phyloP scores from a whole-genome alignment of 495 filamentous ascomycete species.

The Penicillium pancosmium region DNA sequence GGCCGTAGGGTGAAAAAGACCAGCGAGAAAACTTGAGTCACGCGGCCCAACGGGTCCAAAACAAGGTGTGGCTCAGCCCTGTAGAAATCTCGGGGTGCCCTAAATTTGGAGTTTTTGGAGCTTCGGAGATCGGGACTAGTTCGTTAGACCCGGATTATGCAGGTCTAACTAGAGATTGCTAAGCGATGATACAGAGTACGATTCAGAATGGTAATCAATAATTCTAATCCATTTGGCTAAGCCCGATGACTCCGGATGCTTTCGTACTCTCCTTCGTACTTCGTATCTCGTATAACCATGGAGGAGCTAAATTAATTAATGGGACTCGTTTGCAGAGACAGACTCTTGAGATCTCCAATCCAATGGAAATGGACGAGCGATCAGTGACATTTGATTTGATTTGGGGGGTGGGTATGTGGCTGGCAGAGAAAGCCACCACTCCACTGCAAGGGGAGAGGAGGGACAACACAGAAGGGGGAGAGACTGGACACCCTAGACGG shows the following conservation, averaged over 20 bases:
- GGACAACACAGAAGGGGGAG: not conserved
- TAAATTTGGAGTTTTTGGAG: conserved; percentile 19
- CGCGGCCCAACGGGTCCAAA: conserved; percentile 13
- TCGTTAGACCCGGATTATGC: conserved; percentile 4
- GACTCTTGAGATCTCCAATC: not conserved
- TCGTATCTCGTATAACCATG: not conserved
- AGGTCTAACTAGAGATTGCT: not conserved
- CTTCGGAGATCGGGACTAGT: conserved; percentile 11
- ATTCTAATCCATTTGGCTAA: not conserved
- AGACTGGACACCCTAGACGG: not conserved
- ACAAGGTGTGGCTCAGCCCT: conserved; percentile 34
- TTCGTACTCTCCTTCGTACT: not conserved
- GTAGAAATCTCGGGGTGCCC: conserved; percentile 11
- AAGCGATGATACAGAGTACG: not conserved
- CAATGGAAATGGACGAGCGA: not conserved
- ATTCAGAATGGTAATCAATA: not conserved
- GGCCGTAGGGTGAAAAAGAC: not conserved
- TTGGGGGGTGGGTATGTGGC: conserved; percentile 10
- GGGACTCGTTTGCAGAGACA: not conserved
- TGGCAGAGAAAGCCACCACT: conserved; percentile 8
- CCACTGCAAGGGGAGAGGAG: conserved; percentile 2
- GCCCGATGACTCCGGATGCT: not conserved
- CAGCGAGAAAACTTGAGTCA: conserved; percentile 3
- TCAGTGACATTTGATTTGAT: not conserved
- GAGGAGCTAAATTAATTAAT: not conserved